Base-by-base conservation (phyloP, 257 asterid species). In the Nicotiana tabacum region DNA sequence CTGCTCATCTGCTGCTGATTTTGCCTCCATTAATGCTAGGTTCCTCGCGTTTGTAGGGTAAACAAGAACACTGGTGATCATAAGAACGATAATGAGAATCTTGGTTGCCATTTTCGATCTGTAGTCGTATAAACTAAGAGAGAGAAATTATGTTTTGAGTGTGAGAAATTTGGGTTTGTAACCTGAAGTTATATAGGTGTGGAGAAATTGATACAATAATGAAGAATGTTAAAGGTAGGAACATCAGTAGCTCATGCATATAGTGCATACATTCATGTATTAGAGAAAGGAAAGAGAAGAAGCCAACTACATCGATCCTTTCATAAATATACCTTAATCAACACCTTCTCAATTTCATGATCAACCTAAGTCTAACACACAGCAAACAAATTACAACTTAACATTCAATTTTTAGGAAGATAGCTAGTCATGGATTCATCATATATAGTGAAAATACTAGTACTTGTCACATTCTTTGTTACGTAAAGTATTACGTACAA, bases 281-380 rank as follows among this genome's bases (percentile, higher is more conserved):
- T 16, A 74, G 55, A 33, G 39, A 48, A 33, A 37, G 84, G 21
- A 29, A 0, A 29, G n/a, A 48, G 13, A 13, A 51, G 2, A 30
- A 39, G n/a, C 24, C 32, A 76, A 58, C 78, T 64, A 32, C 35
- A 64, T 43, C 51, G 12, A 43, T 80, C 61, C 72, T 60, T 53
- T n/a, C 46, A 53, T 17, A 6, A 43, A 72, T 3, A 60, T 80
- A 62, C 57, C 46, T 69, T 79, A 69, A 17, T 68, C 10, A 46
- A 37, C 68, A 8, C 82, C 68, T 11, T 62, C 32, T 58, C 55
- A 70, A 77, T 76, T 56, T 43, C 78, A 67, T 88, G 90, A 83
- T 62, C 72, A 29, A 83, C 90, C 88, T 81, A 85, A 81, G 61
- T 62, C 70, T 46, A 60, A 78, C 55, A 46, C 43, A 61, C 9